phyloP scores from a whole-genome alignment of 1,284 basidiomycete species.

The Cutaneotrichosporon dermatis region DNA sequence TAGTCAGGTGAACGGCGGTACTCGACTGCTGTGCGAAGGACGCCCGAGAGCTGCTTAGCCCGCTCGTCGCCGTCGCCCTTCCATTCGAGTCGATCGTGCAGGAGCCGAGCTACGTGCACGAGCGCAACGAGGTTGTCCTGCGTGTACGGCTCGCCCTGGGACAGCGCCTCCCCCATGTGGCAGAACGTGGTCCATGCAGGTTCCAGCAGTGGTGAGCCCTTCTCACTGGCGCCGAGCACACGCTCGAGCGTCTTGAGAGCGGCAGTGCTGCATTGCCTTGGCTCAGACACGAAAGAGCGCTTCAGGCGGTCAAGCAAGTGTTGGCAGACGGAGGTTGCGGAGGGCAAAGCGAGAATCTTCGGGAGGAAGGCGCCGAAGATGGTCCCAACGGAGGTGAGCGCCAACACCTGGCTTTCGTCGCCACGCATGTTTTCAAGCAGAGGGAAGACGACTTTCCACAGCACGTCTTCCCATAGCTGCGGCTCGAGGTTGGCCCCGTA shows the following conservation, averaged over 20 bases:
- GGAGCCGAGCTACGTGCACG: constrained; percentile 28
- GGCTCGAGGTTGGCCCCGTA: constrained; percentile 77
- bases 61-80: constrained; percentile 55
- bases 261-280: constrained; percentile 66
- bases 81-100: constrained; percentile 31
- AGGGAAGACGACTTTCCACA: constrained; percentile 86
- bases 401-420: constrained; percentile 84
- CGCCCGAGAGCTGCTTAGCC: constrained; percentile 61
- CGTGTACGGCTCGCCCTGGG: constrained; percentile 58
- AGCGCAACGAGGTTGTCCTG: constrained; percentile 77
- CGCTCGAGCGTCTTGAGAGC: constrained; percentile 76
- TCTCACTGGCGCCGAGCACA: constrained; percentile 58
- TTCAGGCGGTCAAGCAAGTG: constrained; percentile 66
- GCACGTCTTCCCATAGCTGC: constrained; percentile 78
- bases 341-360: constrained; percentile 63
- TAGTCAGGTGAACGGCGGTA: constrained; percentile 81
- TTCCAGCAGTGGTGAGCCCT: constrained; percentile 40
- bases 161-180: constrained; percentile 59
- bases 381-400: constrained; percentile 74
- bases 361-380: constrained; percentile 76
- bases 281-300: constrained; percentile 65
- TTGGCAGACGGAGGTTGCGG: constrained; percentile 67
- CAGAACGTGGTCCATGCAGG: constrained; percentile 68
- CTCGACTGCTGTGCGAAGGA: constrained; percentile 74
- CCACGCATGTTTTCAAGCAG: constrained; percentile 67